A percentile compares a stretch with the other conserved stretches of the same genome.
Evolutionary conservation across 2,329 filamentous ascomycete species (phyloP).

Genomic region (Chaetomiaceae sp.): DNA sequence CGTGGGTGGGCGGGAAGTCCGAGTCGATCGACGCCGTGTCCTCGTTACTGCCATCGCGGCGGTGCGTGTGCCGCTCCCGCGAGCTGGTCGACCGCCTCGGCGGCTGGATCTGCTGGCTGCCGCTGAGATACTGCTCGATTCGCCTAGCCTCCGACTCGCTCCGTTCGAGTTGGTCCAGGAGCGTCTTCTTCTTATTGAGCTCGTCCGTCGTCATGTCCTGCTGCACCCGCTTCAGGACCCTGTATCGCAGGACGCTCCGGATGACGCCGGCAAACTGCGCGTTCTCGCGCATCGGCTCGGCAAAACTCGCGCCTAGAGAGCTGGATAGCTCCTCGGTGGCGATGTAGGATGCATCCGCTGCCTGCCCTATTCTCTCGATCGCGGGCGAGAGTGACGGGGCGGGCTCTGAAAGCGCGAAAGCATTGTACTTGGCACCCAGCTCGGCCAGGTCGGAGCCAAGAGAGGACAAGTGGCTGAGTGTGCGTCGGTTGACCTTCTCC

Average conservation of each 20-base stretch:
- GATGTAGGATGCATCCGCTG: conserved; percentile 92
- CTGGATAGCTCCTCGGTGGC: conserved; percentile 86
- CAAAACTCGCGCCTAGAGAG: conserved; percentile 85
- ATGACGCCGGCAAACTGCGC: conserved; percentile 96
- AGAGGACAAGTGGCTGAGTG: conserved; percentile 76
- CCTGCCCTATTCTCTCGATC: conserved; percentile 91
- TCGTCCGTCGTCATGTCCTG: conserved; percentile 97
- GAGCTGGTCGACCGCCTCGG: conserved; percentile 62
- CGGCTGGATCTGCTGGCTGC: conserved; percentile 56
- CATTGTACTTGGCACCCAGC: conserved; percentile 91
- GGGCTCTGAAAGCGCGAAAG: conserved; percentile 90
- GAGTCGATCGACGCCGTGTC: conserved; percentile 91
- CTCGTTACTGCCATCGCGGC: conserved; percentile 55
- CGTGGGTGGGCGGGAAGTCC: conserved; percentile 87
- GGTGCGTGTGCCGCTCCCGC: conserved; percentile 44
- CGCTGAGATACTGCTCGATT: conserved; percentile 86
- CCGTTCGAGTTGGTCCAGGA: conserved; percentile 83
- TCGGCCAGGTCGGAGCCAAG: conserved; percentile 86
- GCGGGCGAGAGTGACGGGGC: conserved; percentile 82
- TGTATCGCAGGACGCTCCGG: conserved; percentile 77
- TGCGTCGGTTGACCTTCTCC: conserved; percentile 91
- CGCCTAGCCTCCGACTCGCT: conserved; percentile 90
- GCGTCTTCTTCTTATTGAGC: conserved; percentile 73
- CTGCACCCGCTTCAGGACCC: conserved; percentile 89
- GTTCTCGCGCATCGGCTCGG: conserved; percentile 95